Conservation (phyloP, 78 protist genomes). For the Dictyostelium citrinum region DNA sequence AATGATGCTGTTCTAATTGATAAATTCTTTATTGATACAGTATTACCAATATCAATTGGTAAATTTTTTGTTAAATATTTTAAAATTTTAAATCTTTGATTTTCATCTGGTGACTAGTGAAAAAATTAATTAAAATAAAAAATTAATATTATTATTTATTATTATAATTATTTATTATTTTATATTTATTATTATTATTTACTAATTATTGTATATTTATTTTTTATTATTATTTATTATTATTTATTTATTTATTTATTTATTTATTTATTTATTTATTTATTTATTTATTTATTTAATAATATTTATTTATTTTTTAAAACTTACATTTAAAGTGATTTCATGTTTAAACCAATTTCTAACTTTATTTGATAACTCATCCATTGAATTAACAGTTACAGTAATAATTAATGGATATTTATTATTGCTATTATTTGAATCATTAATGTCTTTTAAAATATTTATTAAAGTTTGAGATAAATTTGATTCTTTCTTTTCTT, state of each 20-base stretch:
- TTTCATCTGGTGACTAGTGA: conserved; percentile 58
- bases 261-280: no score
- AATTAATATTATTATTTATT: neutral
- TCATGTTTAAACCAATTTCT: conserved; percentile 84
- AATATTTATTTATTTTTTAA: neutral
- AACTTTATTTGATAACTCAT: conserved; percentile 59
- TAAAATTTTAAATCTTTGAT: conserved; percentile 55
- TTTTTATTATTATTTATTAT: neutral
- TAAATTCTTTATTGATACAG: conserved; percentile 51
- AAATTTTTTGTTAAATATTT: neutral
- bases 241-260: neutral
- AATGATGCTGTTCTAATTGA: conserved; percentile 81
- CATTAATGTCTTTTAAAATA: neutral
- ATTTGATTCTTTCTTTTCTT: conserved; percentile 68
- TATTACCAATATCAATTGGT: conserved; percentile 3
- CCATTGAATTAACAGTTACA: conserved; percentile 51
- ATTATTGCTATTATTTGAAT: neutral
- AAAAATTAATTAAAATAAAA: neutral
- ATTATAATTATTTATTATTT: no score
- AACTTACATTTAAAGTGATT: conserved; percentile 52
- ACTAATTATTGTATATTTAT: no score
- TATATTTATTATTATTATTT: neutral
- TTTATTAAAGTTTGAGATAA: conserved; percentile 25
- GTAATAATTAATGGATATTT: conserved; percentile 40
- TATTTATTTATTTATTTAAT: no score